Evolutionary conservation across 1,284 basidiomycete genomes (phyloP), one percentile per base, ranked within the genome.

Genomic region (Trametes sp.): DNA sequence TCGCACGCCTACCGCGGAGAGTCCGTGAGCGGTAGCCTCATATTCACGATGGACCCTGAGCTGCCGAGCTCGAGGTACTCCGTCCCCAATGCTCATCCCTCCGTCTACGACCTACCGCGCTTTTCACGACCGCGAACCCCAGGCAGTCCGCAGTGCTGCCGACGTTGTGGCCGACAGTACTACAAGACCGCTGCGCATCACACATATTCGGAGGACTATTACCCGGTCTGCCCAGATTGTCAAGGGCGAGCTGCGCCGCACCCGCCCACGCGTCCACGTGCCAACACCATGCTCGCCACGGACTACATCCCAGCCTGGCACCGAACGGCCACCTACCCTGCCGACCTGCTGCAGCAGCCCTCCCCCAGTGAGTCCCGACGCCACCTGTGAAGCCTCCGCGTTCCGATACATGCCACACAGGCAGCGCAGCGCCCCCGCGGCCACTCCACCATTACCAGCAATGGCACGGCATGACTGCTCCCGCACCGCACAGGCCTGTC

Each of bases 1-100:
- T 49, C 52, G 10, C 46, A 38, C 51, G 26, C 13, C 19, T 24
- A 33, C 19, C n/a, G 33, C 28, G 48, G n/a, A 38, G 61, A 55
- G 7, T 28, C 61, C 21, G 62, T 56, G 53, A 50, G 28, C 48
- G 63, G 61, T n/a, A 64, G 64, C 46, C 65, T 67, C 7, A 46
- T 69, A 33, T 69, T 67, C 53, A 33, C 61, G 8, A 65, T 69
- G 63, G 67, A 69, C 21, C 41, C 63, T 11, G 64, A 65, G 14
- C 41, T 35, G 3, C 23, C n/a, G 19, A 5, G 35, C 26, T 41
- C 33, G 24, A 48, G 55, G 9, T 33, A 49, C 16, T 33, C 48
- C 29, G 26, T 11, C 3, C 21, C 26, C 8, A n/a, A 38, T 14
- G n/a, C 57, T 9, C 46, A 52, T 8, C 9, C 36, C 4, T 29